These are phyloP conservation scores for Brassica rapa DNA, from an alignment of 345 rosid genomes.

Conservation along the genomic window DNA sequence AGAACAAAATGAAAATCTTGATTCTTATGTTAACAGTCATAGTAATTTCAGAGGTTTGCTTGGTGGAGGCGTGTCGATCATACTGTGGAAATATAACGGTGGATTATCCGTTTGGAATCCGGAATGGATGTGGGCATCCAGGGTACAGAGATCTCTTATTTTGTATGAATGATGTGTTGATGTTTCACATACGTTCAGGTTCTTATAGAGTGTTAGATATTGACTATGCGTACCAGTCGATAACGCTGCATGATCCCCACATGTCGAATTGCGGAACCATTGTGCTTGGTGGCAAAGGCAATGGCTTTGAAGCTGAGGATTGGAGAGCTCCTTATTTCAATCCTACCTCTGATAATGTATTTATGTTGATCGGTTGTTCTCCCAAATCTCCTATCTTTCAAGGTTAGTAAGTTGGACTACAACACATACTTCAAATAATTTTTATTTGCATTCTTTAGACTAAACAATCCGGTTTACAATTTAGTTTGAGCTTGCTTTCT, in stretches of 20 bases:
- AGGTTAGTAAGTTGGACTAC: slow-evolving; percentile 23
- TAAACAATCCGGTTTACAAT: background rate
- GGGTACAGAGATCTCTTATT: slow-evolving; percentile 79
- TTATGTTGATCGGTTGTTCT: slow-evolving; percentile 86
- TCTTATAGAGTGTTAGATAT: slow-evolving; percentile 80
- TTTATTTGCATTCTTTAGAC: background rate
- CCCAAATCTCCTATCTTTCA: slow-evolving; percentile 78
- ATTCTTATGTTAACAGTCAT: slow-evolving; percentile 19
- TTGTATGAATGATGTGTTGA: slow-evolving; percentile 77
- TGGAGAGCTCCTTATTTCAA: slow-evolving; percentile 76
- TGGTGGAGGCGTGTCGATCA: slow-evolving; percentile 56
- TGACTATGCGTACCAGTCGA: slow-evolving; percentile 74
- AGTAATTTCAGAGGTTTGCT: slow-evolving; percentile 20
- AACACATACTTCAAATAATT: background rate
- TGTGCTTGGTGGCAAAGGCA: slow-evolving; percentile 72
- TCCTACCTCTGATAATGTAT: slow-evolving; percentile 74
- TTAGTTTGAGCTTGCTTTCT: background rate
- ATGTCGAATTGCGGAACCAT: slow-evolving; percentile 70
- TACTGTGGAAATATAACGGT: slow-evolving; percentile 72
- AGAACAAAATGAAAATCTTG: slow-evolving; percentile 24
- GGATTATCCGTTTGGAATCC: slow-evolving; percentile 76
- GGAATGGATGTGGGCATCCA: slow-evolving; percentile 86
- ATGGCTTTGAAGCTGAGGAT: slow-evolving; percentile 77
- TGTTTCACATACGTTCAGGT: slow-evolving; percentile 86
- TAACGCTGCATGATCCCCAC: slow-evolving; percentile 85